These are phyloP conservation scores for Medicago ruthenica DNA, from an alignment of 306 rosid species.

Conservation along the genomic window DNA sequence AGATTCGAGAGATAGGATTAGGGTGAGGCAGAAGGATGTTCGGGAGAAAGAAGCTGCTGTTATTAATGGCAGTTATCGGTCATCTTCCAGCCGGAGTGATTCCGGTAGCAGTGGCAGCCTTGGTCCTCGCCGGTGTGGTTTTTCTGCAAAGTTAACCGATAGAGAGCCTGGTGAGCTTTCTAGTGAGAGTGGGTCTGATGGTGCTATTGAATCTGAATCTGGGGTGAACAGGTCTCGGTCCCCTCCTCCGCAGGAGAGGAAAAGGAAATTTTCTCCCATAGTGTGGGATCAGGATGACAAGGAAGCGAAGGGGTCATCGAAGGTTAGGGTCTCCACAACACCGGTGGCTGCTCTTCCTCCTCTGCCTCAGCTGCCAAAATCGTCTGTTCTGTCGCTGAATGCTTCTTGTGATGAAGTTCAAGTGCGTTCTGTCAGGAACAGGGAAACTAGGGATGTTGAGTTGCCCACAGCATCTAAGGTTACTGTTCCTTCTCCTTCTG, in stretches of 20 bases:
- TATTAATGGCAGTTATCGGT: constrained; percentile 57
- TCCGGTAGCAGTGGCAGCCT: constrained; percentile 67
- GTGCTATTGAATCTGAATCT: constrained; percentile 67
- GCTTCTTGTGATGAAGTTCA: constrained; percentile 54
- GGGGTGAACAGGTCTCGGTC: constrained; percentile 52
- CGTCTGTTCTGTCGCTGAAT: constrained; percentile 45
- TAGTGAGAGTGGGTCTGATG: constrained; percentile 95
- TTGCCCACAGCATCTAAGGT: constrained; percentile 42
- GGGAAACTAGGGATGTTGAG: constrained; percentile 42
- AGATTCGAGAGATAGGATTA: constrained; percentile 67
- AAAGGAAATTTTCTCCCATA: constrained; percentile 88
- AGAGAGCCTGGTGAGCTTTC: constrained; percentile 98
- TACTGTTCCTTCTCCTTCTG: constrained; percentile 40
- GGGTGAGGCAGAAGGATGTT: constrained; percentile 65
- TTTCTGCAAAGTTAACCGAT: constrained; percentile 59
- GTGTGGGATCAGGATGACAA: constrained; percentile 95
- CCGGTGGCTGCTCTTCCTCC: constrained; percentile 54
- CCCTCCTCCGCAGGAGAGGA: constrained; percentile 57
- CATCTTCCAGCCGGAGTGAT: constrained; percentile 73
- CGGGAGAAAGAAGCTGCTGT: constrained; percentile 58
- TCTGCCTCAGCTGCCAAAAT: constrained; percentile 61
- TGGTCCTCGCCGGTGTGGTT: constrained; percentile 66
- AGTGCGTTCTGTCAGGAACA: constrained; percentile 45
- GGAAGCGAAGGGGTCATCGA: constrained; percentile 50
- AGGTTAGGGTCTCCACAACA: constrained; percentile 50